Evolutionary conservation across 108 stramenopile genomes (phyloP), one percentile per base, ranked within the genome.

Genomic region (Cyclotella baltica): DNA sequence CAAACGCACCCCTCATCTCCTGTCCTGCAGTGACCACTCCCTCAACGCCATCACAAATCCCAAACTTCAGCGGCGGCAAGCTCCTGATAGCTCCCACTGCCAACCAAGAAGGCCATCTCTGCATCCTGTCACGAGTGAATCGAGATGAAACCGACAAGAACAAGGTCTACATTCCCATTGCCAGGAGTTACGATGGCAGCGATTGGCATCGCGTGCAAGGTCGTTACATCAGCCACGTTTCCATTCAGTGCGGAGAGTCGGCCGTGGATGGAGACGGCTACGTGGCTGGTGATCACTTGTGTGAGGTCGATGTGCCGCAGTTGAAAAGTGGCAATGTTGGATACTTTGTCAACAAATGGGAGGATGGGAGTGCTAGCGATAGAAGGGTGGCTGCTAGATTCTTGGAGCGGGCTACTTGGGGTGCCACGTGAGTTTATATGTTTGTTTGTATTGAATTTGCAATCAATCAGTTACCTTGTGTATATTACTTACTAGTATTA

Each of bases 321-420:
- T 74, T 80, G 30, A n/a, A 34, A 0, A 0, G 31, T 13, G 51
- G 29, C 3, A 52, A 58, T 37, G 53, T 29, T 36, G 80, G 75
- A 16, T 81, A 76, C 20, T 81, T 71, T n/a, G 20, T 81, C 4
- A 81, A 59, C 28, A n/a, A 19, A 4, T 70, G 30, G 40, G 36
- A 53, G 0, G 69, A 23, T 9, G 31, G 30, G 15, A 58, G 25
- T 37, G 28, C 23, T 3, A 53, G 19, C 5, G 11, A 66, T 58
- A 43, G 58, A 11, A 33, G 29, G 23, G n/a, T 38, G 28, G 70
- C 70, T 27, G 74, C 84, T 16, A 50, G 85, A 55, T 77, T 80
- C 35, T 58, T 85, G 28, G 52, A 65, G 33, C 55, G 50, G 58
- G 62, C 80, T 33, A 81, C 85, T 51, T 85, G 76, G 36, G 85